Evolutionary conservation across 768 basidiomycete genomes (phyloP).

Genomic region (Amanita exitialis): DNA sequence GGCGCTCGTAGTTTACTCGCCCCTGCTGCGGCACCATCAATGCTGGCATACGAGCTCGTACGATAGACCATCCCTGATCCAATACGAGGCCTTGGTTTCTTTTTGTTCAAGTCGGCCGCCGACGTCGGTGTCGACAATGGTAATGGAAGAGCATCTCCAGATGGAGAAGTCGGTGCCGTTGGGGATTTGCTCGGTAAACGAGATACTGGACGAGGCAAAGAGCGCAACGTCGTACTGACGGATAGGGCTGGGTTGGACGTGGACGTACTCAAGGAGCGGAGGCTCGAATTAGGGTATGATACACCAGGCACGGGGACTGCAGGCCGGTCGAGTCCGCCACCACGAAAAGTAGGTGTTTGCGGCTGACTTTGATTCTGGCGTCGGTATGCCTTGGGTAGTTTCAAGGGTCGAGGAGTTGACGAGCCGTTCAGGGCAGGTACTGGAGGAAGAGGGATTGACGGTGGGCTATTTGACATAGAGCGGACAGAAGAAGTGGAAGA

Average conservation of each 20-base stretch:
- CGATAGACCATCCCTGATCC: conserved; percentile 66
- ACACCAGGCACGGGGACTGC: conserved; percentile 23
- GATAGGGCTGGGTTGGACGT: not conserved
- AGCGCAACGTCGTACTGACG: not conserved
- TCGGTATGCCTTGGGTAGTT: conserved; percentile 7
- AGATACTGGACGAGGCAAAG: conserved; percentile 1
- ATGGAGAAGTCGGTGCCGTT: not conserved
- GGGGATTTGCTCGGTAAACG: conserved; percentile 5
- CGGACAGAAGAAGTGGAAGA: conserved; percentile 6
- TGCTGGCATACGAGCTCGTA: conserved; percentile 19
- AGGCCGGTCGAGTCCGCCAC: conserved; percentile 18
- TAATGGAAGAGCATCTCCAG: conserved; percentile 6
- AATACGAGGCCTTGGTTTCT: conserved; percentile 43
- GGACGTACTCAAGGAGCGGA: conserved; percentile 1
- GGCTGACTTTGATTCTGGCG: conserved; percentile 11
- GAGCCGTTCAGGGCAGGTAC: conserved; percentile 9
- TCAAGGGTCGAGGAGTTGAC: conserved; percentile 2
- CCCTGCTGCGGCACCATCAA: not conserved
- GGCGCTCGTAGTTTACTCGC: not conserved
- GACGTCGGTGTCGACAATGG: conserved; percentile 4
- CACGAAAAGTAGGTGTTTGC: conserved; percentile 17
- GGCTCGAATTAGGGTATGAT: not conserved
- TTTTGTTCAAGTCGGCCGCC: conserved; percentile 3
- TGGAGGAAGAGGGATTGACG: not conserved
- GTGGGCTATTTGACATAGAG: not conserved